Percentiles rank a stretch among this genome's conserved stretches.
phyloP scores from a whole-genome alignment of 768 basidiomycete species.

The Boletus sp. region DNA sequence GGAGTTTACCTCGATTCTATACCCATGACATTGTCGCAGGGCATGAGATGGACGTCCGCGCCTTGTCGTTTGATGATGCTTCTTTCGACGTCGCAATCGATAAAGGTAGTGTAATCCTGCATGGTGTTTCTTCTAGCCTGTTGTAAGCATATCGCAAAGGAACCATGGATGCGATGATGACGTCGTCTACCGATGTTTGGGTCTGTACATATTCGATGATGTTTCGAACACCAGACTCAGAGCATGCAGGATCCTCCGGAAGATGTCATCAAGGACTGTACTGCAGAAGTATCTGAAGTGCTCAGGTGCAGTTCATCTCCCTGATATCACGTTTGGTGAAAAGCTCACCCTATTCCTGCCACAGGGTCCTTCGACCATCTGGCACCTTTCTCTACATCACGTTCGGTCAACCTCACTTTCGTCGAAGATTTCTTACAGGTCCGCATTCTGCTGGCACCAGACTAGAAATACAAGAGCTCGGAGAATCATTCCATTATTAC shows the following conservation, averaged over 20 bases:
- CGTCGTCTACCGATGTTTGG: constrained; percentile 80
- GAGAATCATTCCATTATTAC: constrained; percentile 83
- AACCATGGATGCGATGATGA: constrained; percentile 92
- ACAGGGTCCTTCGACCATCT: constrained; percentile 59
- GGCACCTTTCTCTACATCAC: constrained; percentile 78
- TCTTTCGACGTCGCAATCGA: constrained; percentile 82
- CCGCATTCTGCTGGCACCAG: constrained; percentile 46
- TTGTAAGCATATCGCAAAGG: constrained; percentile 29
- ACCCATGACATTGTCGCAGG: constrained; percentile 40
- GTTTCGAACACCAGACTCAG: background rate
- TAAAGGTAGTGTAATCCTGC: constrained; percentile 51
- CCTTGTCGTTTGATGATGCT: constrained; percentile 53
- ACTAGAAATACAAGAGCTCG: constrained; percentile 67
- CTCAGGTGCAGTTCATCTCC: constrained; percentile 45
- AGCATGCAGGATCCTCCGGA: constrained; percentile 64
- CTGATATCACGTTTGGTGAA: background rate
- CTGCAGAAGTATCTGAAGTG: constrained; percentile 73
- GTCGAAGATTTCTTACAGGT: constrained; percentile 59
- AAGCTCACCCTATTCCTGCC: background rate
- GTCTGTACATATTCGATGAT: constrained; percentile 35
- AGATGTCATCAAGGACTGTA: constrained; percentile 68
- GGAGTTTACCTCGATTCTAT: background rate
- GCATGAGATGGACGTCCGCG: constrained; percentile 82
- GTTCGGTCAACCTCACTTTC: constrained; percentile 89
- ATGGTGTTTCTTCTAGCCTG: background rate